phyloP scores from a whole-genome alignment of 371 early-diverging fungal species.

The Saksenaea vasiformis region DNA sequence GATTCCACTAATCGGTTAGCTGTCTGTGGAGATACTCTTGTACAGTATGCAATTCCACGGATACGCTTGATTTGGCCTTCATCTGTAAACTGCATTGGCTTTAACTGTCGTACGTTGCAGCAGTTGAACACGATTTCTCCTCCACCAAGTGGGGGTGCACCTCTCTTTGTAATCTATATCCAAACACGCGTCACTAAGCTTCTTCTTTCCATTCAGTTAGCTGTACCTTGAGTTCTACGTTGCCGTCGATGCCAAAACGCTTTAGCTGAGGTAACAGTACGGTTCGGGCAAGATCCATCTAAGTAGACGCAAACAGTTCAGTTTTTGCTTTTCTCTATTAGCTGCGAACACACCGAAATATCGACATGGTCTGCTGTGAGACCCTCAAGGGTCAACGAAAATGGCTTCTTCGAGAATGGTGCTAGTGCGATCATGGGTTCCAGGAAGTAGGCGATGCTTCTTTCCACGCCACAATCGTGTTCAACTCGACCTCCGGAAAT shows the following conservation, averaged over 20 bases:
- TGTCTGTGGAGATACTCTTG: slow-evolving; percentile 94
- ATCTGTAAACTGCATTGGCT: slow-evolving; percentile 80
- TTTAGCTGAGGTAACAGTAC: slow-evolving; percentile 83
- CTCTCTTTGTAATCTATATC: slow-evolving; percentile 80
- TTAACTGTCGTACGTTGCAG: slow-evolving; percentile 78
- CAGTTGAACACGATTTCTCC: slow-evolving; percentile 91
- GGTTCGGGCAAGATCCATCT: slow-evolving; percentile 91
- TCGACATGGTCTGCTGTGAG: slow-evolving; percentile 93
- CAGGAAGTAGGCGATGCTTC: slow-evolving; percentile 91
- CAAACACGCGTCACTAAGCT: background rate
- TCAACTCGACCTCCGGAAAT: slow-evolving; percentile 85
- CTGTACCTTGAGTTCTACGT: slow-evolving; percentile 78
- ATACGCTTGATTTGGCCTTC: slow-evolving; percentile 89
- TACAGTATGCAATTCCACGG: slow-evolving; percentile 92
- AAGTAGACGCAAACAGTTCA: background rate
- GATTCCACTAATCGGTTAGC: slow-evolving; percentile 92
- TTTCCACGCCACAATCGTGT: slow-evolving; percentile 79
- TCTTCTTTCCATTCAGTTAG: background rate
- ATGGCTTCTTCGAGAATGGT: slow-evolving; percentile 89
- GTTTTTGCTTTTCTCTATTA: slow-evolving; percentile 6
- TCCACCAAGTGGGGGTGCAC: slow-evolving; percentile 95
- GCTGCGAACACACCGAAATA: slow-evolving; percentile 53
- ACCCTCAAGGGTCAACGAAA: slow-evolving; percentile 81
- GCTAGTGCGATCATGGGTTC: slow-evolving; percentile 90
- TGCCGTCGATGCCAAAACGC: slow-evolving; percentile 83